Evolutionary conservation across 495 filamentous ascomycete species (phyloP).

Genomic region (Terfezia boudieri): DNA sequence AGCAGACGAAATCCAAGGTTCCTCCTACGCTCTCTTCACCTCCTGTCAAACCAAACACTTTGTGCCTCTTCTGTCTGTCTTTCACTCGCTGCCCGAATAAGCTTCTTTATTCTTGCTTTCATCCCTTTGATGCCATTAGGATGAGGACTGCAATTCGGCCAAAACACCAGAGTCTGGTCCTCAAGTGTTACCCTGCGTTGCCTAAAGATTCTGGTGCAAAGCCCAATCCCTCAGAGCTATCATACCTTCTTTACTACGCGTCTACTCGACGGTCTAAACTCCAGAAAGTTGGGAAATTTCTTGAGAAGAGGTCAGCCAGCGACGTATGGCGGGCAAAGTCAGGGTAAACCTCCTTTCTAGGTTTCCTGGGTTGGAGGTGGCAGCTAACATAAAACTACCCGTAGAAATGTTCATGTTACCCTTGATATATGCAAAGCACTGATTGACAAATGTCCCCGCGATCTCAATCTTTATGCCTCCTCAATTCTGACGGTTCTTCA

Average conservation of each 20-base stretch:
- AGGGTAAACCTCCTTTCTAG: constrained; percentile 30
- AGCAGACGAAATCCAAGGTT: not conserved
- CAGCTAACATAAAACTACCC: constrained; percentile 1
- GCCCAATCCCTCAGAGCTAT: constrained; percentile 82
- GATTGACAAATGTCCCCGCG: constrained; percentile 75
- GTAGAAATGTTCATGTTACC: constrained; percentile 77
- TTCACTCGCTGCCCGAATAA: not conserved
- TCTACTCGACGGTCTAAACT: constrained; percentile 82
- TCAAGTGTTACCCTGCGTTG: constrained; percentile 82
- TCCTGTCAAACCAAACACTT: not conserved
- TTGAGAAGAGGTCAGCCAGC: constrained; percentile 70
- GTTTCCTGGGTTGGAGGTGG: not conserved
- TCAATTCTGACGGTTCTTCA: constrained; percentile 60
- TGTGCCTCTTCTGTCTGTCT: not conserved
- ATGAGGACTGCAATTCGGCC: constrained; percentile 29
- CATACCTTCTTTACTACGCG: constrained; percentile 85
- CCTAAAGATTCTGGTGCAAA: constrained; percentile 40
- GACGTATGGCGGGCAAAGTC: constrained; percentile 65
- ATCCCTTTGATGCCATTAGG: not conserved
- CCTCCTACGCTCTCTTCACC: not conserved
- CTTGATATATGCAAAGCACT: constrained; percentile 70
- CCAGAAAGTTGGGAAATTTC: constrained; percentile 73
- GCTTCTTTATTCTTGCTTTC: not conserved
- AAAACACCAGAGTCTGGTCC: constrained; percentile 77
- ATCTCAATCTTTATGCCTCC: constrained; percentile 65